phyloP scores from a whole-genome alignment of 306 rosid species.

The Abrus precatorius region DNA sequence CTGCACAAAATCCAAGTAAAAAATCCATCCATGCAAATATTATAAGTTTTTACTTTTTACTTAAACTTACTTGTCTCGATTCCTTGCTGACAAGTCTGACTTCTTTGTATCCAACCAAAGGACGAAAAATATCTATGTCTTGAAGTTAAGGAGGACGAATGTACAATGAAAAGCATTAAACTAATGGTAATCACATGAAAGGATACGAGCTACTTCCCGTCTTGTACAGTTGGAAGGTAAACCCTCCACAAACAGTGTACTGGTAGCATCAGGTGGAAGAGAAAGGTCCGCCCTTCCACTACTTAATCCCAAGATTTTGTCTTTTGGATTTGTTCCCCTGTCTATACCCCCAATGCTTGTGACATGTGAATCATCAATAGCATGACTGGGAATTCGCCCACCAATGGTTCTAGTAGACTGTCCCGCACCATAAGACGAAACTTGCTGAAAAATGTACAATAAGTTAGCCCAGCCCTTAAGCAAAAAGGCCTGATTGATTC shows the following conservation, averaged over 20 bases:
- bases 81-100: slow-evolving; percentile 98
- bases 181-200: slow-evolving; percentile 42
- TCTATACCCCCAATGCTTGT: slow-evolving; percentile 70
- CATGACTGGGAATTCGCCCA: slow-evolving; percentile 65
- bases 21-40: slow-evolving; percentile 45
- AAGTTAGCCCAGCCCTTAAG: slow-evolving; percentile 43
- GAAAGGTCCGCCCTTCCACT: slow-evolving; percentile 79
- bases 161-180: slow-evolving; percentile 32
- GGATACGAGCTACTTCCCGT: slow-evolving; percentile 99
- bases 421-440: slow-evolving; percentile 76
- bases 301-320: slow-evolving; percentile 67
- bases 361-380: slow-evolving; percentile 73
- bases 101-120: slow-evolving; percentile 99
- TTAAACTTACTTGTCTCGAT: slow-evolving; percentile 86
- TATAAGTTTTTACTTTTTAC: slow-evolving; percentile 29
- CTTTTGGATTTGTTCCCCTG: slow-evolving; percentile 68
- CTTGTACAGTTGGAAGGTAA: slow-evolving; percentile 88
- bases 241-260: slow-evolving; percentile 95
- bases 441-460: slow-evolving; percentile 67
- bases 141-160: slow-evolving; percentile 62
- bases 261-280: slow-evolving; percentile 94
- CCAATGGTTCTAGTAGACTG: slow-evolving; percentile 79
- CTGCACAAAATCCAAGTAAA: slow-evolving; percentile 66
- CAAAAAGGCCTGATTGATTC: slow-evolving; percentile 21
- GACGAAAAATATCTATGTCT: slow-evolving; percentile 87